Evolutionary conservation across 2,329 filamentous ascomycete species (phyloP), one percentile per base, ranked within the genome.

Genomic region (Fusarium bactridioides): DNA sequence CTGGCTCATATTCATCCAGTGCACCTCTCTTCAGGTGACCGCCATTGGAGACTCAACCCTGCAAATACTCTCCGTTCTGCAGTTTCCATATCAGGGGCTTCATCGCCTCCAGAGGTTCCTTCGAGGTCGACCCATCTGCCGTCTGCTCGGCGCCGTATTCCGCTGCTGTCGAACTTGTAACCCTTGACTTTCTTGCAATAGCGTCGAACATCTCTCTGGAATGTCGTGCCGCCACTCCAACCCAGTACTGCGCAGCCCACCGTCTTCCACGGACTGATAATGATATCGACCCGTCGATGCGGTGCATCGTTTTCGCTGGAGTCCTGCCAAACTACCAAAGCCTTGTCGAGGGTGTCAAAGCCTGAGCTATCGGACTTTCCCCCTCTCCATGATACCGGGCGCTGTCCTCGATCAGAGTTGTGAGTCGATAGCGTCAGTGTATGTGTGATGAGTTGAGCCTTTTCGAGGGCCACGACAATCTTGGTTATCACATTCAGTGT

Each of bases 91-190:
- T 91, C 85, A 74, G 87, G 87, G 15, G 90, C 90, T 72, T 77
- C 78, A 71, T 87, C 82, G 4, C 63, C 72, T 18, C 62, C 55
- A 23, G 62, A 64, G 45, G 67, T 70, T 78, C 84, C 92, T 87
- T 91, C 89, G 12, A 96, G 76, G 79, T 96, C 91, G n/a, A 95
- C 88, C 84, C 91, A 91, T 7, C 83, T 82, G 4, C 93, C 93
- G 60, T 90, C 89, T 13, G 77, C 80, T 13, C 91, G 86, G 76
- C 90, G 90, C 48, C 94, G 87, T 16, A 97, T 89, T 0, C 96
- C 96, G 77, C 93, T 97, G 70, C 93, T 96, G 79, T 98, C 95
- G 78, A 98, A 98, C 80, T 96, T 97, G 86, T 94, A 91, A 1
- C 85, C 85, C 76, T 89, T 91, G 64, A 87, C 85, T 41, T 90